A percentile compares a stretch with the other conserved stretches of the same genome.
Conservation (phyloP, 176 grass and related monocot species). For the Musa itinerans region DNA sequence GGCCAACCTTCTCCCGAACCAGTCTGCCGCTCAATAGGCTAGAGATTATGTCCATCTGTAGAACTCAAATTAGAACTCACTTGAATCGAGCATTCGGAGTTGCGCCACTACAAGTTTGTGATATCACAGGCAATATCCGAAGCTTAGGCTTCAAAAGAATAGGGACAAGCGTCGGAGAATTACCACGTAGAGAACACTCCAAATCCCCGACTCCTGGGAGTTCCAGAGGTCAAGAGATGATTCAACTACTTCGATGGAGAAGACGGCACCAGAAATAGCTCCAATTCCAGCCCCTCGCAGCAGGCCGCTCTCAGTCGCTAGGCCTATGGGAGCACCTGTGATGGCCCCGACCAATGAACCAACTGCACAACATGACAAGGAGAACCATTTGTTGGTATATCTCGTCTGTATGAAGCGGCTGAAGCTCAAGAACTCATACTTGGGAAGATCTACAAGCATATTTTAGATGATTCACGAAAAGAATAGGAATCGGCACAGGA, state of each 20-base stretch:
- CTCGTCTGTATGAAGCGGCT: too few species aligned
- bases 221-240: conserved; percentile 11
- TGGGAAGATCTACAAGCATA: too few species aligned
- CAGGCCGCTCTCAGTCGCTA: conserved; percentile 3
- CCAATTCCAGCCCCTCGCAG: conserved; percentile 9
- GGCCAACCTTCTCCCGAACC: conserved; percentile 55
- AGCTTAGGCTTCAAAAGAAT: too few species aligned
- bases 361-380: background rate
- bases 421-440: too few species aligned
- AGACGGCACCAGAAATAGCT: conserved; percentile 17
- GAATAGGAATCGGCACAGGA: too few species aligned
- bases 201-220: conserved; percentile 2
- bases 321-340: conserved; percentile 4
- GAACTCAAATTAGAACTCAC: background rate
- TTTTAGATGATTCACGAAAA: too few species aligned
- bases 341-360: conserved; percentile 4
- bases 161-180: too few species aligned
- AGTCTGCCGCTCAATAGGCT: conserved; percentile 53
- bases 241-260: conserved; percentile 17
- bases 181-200: conserved; percentile 18
- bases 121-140: too few species aligned
- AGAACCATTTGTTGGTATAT: too few species aligned
- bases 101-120: too few species aligned
- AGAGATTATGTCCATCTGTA: conserved; percentile 46
- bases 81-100: background rate